phyloP scores from a whole-genome alignment of 768 basidiomycete genomes.

The Tulasnella sp. region DNA sequence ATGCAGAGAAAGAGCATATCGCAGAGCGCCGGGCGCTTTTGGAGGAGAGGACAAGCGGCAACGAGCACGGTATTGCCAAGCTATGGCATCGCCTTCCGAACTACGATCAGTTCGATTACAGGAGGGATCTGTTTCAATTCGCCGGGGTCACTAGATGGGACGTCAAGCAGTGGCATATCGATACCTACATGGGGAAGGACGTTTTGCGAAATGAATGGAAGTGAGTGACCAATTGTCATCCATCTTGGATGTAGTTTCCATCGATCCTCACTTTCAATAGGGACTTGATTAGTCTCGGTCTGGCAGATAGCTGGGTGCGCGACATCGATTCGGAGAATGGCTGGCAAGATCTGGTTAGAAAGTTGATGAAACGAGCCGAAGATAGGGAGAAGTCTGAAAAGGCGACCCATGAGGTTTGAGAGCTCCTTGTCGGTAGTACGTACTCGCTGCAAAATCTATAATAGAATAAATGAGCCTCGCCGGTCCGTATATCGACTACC shows the following conservation, averaged over 20 bases:
- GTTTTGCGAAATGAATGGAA: slow-evolving; percentile 48
- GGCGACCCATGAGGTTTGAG: no score
- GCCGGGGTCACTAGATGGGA: slow-evolving; percentile 33
- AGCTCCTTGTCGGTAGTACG: no score
- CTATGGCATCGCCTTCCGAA: slow-evolving; percentile 45
- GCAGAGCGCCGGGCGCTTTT: slow-evolving; percentile 34
- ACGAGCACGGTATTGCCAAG: slow-evolving; percentile 37
- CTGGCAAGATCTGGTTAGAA: not conserved
- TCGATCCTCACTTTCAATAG: not conserved
- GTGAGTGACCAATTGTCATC: not conserved
- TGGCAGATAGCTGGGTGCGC: not conserved
- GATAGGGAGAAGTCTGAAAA: not conserved
- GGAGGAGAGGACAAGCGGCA: slow-evolving; percentile 20
- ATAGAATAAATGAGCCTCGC: no score
- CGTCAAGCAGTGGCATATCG: slow-evolving; percentile 42
- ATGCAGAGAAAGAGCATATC: slow-evolving; percentile 40
- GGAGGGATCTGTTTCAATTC: slow-evolving; percentile 46
- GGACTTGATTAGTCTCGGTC: not conserved
- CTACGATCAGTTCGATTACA: slow-evolving; percentile 55
- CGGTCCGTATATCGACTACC: no score
- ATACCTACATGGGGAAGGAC: slow-evolving; percentile 40
- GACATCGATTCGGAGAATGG: not conserved
- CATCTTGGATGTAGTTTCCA: not conserved
- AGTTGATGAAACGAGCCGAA: not conserved
- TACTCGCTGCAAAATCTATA: no score